Percentiles rank a stretch among this genome's conserved stretches.
These are phyloP conservation scores for Puccinia triticina DNA, from an alignment of 1,284 basidiomycete genomes.

Conservation along the genomic window DNA sequence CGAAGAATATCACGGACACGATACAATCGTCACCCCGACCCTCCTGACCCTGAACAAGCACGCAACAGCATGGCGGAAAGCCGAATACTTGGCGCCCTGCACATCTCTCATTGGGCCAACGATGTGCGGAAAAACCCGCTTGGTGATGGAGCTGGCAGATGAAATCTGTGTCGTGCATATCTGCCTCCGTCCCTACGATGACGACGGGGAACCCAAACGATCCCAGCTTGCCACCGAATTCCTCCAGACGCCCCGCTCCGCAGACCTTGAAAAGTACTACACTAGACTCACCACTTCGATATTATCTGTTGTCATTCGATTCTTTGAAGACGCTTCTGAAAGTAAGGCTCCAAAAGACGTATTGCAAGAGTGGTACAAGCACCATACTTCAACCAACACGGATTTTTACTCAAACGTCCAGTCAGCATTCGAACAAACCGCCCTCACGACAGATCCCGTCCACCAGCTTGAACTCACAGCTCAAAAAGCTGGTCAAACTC, in stretches of 20 bases:
- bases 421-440: too few species aligned
- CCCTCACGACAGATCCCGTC: too few species aligned
- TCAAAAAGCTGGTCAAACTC: neutral
- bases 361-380: too few species aligned
- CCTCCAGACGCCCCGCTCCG: neutral
- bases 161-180: neutral
- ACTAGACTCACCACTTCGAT: neutral
- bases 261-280: neutral
- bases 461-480: neutral
- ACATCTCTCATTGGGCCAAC: neutral
- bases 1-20: neutral
- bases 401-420: too few species aligned
- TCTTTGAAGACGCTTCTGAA: neutral
- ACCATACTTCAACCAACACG: too few species aligned
- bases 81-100: neutral
- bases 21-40: neutral
- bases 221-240: neutral
- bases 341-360: neutral
- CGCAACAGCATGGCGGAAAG: neutral
- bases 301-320: neutral
- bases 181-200: neutral
- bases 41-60: neutral
- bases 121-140: neutral
- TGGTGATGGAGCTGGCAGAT: neutral
- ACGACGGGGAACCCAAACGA: neutral